A percentile compares a stretch with the other conserved stretches of the same genome.
These are phyloP conservation scores for Ophiosphaerella narmari DNA, from an alignment of 2,329 filamentous ascomycete species.

Conservation along the genomic window DNA sequence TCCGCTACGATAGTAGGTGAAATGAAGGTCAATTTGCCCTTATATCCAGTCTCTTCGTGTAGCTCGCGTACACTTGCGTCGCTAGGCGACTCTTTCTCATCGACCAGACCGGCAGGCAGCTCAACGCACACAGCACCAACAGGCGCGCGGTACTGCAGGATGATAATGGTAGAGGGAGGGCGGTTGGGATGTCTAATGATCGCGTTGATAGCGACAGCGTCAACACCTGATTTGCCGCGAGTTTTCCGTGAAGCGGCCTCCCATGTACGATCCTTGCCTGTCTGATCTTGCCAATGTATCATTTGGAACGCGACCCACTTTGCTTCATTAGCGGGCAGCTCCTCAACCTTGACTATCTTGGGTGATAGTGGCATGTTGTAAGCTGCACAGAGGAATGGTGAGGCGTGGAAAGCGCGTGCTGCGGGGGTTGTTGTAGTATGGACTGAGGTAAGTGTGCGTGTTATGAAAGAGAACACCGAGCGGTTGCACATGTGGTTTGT, in stretches of 20 bases:
- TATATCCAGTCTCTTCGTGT: slow-evolving; percentile 66
- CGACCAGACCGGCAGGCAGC: slow-evolving; percentile 64
- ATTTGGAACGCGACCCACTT: slow-evolving; percentile 63
- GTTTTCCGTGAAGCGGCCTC: slow-evolving; percentile 58
- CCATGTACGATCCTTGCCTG: slow-evolving; percentile 54
- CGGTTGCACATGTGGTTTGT: slow-evolving; percentile 10
- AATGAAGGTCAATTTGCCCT: slow-evolving; percentile 57
- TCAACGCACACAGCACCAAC: slow-evolving; percentile 64
- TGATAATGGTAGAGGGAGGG: slow-evolving; percentile 58
- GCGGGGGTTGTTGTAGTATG: background rate
- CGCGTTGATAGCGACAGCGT: slow-evolving; percentile 64
- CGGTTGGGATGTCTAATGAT: slow-evolving; percentile 56
- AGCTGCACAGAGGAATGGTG: slow-evolving; percentile 17
- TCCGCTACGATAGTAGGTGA: slow-evolving; percentile 71
- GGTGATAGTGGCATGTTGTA: slow-evolving; percentile 41
- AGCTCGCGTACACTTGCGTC: slow-evolving; percentile 63
- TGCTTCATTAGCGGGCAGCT: slow-evolving; percentile 57
- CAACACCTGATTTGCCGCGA: slow-evolving; percentile 60
- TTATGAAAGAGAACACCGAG: background rate
- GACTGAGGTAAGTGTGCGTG: background rate
- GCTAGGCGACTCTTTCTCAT: slow-evolving; percentile 60
- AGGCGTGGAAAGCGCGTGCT: slow-evolving; percentile 18
- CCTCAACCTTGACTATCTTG: slow-evolving; percentile 46
- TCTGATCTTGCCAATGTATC: slow-evolving; percentile 56
- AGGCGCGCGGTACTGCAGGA: slow-evolving; percentile 65